Conservation (phyloP, 2,329 filamentous ascomycete species). For the Monosporascus sp. region DNA sequence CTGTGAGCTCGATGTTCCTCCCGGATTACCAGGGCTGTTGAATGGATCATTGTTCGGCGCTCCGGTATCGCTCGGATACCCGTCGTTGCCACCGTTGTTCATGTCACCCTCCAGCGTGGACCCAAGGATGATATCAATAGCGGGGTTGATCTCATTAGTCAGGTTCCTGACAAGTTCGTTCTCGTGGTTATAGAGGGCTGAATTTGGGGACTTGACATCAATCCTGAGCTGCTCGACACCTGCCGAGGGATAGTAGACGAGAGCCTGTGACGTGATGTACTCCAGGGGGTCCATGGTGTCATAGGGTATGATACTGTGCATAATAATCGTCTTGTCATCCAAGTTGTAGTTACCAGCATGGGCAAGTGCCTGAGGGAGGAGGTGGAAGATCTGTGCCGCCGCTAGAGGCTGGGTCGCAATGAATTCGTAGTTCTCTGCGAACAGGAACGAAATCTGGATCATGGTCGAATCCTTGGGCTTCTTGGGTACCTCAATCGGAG, state of each 20-base stretch:
- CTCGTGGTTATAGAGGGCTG: constrained; percentile 69
- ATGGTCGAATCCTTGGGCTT: constrained; percentile 61
- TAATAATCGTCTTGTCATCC: constrained; percentile 46
- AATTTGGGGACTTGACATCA: constrained; percentile 66
- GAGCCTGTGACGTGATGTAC: constrained; percentile 76
- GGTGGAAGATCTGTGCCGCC: constrained; percentile 79
- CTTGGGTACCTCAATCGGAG: constrained; percentile 52
- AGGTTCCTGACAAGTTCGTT: constrained; percentile 64
- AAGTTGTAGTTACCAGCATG: constrained; percentile 55
- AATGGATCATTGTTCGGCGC: constrained; percentile 36
- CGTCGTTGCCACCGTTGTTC: constrained; percentile 33
- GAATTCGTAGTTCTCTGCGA: constrained; percentile 77
- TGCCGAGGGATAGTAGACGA: constrained; percentile 69
- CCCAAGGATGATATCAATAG: constrained; percentile 62
- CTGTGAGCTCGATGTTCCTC: constrained; percentile 49
- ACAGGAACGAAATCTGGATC: constrained; percentile 82
- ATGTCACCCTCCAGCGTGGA: constrained; percentile 36
- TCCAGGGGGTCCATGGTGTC: constrained; percentile 65
- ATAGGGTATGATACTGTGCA: constrained; percentile 70
- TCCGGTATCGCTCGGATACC: constrained; percentile 27
- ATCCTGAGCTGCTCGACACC: constrained; percentile 63
- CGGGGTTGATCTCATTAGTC: constrained; percentile 77
- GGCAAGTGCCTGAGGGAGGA: constrained; percentile 66
- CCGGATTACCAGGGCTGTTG: constrained; percentile 31
- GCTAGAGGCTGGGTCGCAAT: constrained; percentile 68